Evolutionary conservation across 176 grass and related monocot genomes (phyloP).

Genomic region (Eremochloa ophiuroides): DNA sequence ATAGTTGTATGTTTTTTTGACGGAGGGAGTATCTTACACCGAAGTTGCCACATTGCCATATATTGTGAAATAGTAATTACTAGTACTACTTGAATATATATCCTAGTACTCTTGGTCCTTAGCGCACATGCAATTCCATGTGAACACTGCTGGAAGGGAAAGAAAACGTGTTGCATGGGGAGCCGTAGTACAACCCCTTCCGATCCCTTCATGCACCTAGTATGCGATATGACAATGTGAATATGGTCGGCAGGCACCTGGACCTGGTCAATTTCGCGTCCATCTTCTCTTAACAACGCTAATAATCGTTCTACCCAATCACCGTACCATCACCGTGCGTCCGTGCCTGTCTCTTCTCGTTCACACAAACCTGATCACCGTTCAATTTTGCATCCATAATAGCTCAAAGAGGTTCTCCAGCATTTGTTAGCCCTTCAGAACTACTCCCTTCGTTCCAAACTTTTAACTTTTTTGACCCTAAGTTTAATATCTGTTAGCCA

Average conservation of each 20-base stretch:
- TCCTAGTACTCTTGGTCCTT: neutral
- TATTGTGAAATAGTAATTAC: no score
- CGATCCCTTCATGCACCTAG: neutral
- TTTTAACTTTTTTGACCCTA: no score
- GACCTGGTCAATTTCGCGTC: neutral
- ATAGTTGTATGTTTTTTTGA: no score
- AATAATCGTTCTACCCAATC: neutral
- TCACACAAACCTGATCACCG: neutral
- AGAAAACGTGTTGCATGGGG: neutral
- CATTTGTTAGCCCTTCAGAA: no score
- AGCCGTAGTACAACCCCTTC: neutral
- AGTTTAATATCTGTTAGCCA: no score
- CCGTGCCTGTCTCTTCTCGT: neutral
- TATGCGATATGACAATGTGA: neutral
- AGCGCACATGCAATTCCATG: neutral
- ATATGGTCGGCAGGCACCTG: neutral
- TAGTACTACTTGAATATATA: no score
- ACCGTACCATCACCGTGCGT: neutral
- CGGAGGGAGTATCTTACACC: no score
- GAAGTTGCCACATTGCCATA: no score
- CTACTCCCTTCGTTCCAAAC: no score
- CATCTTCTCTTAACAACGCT: neutral
- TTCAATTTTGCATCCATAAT: neutral
- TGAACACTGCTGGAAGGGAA: neutral
- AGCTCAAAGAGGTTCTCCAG: no score